Base-by-base conservation (phyloP, 352 stramenopile species). In the Phytophthora constricta region DNA sequence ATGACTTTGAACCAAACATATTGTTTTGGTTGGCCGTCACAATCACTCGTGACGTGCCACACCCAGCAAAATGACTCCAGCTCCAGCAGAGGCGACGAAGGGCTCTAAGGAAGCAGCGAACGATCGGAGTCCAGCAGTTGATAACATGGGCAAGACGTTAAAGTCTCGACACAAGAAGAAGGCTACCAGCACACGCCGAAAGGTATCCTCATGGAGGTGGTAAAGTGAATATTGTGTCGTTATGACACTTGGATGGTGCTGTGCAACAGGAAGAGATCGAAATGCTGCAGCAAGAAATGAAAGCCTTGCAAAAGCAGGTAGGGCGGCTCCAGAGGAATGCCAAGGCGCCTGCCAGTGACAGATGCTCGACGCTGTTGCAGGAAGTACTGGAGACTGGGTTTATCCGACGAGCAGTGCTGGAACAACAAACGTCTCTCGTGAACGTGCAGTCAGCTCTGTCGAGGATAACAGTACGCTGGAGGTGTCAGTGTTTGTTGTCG, bases 401-500 rank as follows among this genome's bases (percentile, higher is more conserved):
- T 14, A 58, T 81, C 10, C 66, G 54, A 16, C 53, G 76, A 45
- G 62, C 58, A 11, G 66, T 79, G 9, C 57, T 74, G 19, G 34
- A 55, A 13, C 70, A 82, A 22, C 63, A 79, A 34, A 42, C 65
- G 41, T 75, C 66, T 17, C 58, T 79, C 8, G 68, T 71, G 10
- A 70, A 74, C n/a, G 70, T 76, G 31, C 73, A 81, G 52, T 76
- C 73, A 4, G 65, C 69, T 0, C 22, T 81, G 19, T 79, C 70
- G 11, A 58, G 58, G n/a, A 51, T 76, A 16, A 64, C 57, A 41
- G 65, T 78, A 57, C 5, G 56, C 39, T 10, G 17, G 8, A 22
- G 8, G n/a, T n/a, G n/a, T n/a, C n/a, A n/a, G n/a, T n/a, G n/a
- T n/a, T n/a, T n/a, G n/a, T n/a, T n/a, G n/a, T n/a, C n/a, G n/a